phyloP scores from a whole-genome alignment of 441 rosid species.

The Pelargonium exstipulatum region DNA sequence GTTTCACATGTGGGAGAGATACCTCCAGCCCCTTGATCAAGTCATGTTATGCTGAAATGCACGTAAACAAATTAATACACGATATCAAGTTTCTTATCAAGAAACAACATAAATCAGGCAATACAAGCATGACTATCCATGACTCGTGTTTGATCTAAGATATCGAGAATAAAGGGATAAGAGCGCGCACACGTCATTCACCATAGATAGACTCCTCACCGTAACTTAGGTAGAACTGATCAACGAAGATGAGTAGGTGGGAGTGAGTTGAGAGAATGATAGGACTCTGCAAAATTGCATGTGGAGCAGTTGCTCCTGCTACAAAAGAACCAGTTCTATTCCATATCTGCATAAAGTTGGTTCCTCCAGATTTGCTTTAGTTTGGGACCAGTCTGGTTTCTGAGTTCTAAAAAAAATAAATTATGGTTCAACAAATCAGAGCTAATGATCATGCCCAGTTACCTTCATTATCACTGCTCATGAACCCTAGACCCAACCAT shows the following conservation, averaged over 20 bases:
- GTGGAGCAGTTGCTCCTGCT: slow-evolving; percentile 6
- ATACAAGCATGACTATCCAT: too few relatives aligned
- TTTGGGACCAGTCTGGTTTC: slow-evolving; percentile 6
- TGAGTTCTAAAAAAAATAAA: not conserved
- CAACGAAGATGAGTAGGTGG: not conserved
- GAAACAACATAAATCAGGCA: too few relatives aligned
- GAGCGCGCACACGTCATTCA: too few relatives aligned
- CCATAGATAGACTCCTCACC: too few relatives aligned
- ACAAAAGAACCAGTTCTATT: slow-evolving; percentile 1
- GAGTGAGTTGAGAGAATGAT: not conserved
- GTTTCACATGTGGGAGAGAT: too few relatives aligned
- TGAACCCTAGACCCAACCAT: not conserved
- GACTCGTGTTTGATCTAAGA: too few relatives aligned
- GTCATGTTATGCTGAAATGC: too few relatives aligned
- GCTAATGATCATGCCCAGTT: not conserved
- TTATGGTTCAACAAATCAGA: not conserved
- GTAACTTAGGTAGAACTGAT: too few relatives aligned
- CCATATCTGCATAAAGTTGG: not conserved
- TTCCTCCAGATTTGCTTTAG: not conserved
- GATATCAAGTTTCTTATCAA: too few relatives aligned
- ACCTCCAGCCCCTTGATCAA: too few relatives aligned
- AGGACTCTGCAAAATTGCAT: not conserved
- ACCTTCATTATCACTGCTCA: not conserved
- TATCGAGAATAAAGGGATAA: too few relatives aligned
- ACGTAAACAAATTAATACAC: too few relatives aligned